A percentile compares a stretch with the other conserved stretches of the same genome.
Evolutionary conservation across 208 protist species (phyloP).

Genomic region (Jaenimonas drosophilae): DNA sequence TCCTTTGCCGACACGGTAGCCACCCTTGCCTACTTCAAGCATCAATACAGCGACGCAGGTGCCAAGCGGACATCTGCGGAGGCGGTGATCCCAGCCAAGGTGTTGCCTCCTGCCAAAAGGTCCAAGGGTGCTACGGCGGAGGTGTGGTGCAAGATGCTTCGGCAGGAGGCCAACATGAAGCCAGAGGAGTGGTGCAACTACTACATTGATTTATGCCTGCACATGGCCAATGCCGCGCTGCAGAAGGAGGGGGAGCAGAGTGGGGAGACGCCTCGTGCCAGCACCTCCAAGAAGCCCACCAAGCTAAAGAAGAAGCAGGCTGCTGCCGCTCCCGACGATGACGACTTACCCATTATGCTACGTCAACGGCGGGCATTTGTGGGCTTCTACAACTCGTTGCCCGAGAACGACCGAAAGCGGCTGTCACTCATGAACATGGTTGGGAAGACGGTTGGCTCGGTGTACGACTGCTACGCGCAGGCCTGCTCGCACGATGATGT

Average conservation of each 20-base stretch:
- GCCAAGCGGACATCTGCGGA: background rate
- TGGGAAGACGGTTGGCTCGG: conserved; percentile 48
- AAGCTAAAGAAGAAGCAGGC: conserved; percentile 11
- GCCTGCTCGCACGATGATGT: conserved; percentile 74
- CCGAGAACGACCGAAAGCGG: conserved; percentile 49
- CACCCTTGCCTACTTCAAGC: conserved; percentile 65
- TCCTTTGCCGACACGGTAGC: conserved; percentile 73
- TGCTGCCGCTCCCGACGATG: conserved; percentile 11
- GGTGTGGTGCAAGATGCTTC: conserved; percentile 52
- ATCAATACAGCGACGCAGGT: conserved; percentile 22
- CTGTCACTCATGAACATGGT: conserved; percentile 74
- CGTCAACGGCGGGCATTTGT: conserved; percentile 73
- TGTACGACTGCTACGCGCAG: conserved; percentile 75
- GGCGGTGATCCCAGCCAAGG: conserved; percentile 58
- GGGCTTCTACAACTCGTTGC: conserved; percentile 75
- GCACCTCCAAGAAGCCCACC: conserved; percentile 12
- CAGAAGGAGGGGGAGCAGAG: conserved; percentile 45
- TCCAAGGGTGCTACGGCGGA: conserved; percentile 33
- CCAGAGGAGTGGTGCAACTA: conserved; percentile 86
- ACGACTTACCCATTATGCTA: conserved; percentile 70
- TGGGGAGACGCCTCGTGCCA: conserved; percentile 10
- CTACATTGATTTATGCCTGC: conserved; percentile 72
- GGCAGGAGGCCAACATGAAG: conserved; percentile 69
- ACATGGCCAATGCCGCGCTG: conserved; percentile 70
- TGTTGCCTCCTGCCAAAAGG: conserved; percentile 24